Conservation (phyloP, 2,329 filamentous ascomycete species). For the Xylariales sp. region DNA sequence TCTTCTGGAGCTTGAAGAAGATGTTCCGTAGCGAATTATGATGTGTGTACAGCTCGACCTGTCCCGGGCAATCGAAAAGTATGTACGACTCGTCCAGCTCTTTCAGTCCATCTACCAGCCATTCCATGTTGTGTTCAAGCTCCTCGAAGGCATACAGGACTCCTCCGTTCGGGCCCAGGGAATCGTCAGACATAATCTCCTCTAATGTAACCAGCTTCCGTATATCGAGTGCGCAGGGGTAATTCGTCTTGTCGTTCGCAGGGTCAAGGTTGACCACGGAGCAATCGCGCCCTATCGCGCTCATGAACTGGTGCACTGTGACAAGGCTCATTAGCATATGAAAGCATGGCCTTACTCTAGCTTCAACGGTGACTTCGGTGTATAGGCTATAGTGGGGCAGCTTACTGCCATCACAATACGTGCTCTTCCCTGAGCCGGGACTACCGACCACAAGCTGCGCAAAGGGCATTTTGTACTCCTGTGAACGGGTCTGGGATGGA, state of each 20-base stretch:
- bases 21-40: conserved; percentile 89
- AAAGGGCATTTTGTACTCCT: conserved; percentile 48
- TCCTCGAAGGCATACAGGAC: conserved; percentile 93
- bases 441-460: conserved; percentile 86
- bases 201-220: conserved; percentile 84
- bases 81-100: conserved; percentile 85
- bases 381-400: conserved; percentile 13
- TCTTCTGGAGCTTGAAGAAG: conserved; percentile 83
- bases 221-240: conserved; percentile 86
- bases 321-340: conserved; percentile 8
- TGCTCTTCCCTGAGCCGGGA: conserved; percentile 92
- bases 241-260: conserved; percentile 88
- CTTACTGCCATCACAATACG: conserved; percentile 92
- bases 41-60: conserved; percentile 96
- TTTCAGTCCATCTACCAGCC: conserved; percentile 77
- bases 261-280: conserved; percentile 96
- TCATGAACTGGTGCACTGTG: conserved; percentile 91
- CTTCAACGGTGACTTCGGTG: too few relatives aligned
- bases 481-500: too few relatives aligned
- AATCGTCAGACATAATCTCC: conserved; percentile 89
- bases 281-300: conserved; percentile 89
- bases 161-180: conserved; percentile 86
- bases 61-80: conserved; percentile 92
- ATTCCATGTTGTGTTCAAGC: conserved; percentile 88
- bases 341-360: too few relatives aligned